Evolutionary conservation across 2,329 filamentous ascomycete species (phyloP), one percentile per base, ranked within the genome.

Genomic region (Uncinocarpus reesii): DNA sequence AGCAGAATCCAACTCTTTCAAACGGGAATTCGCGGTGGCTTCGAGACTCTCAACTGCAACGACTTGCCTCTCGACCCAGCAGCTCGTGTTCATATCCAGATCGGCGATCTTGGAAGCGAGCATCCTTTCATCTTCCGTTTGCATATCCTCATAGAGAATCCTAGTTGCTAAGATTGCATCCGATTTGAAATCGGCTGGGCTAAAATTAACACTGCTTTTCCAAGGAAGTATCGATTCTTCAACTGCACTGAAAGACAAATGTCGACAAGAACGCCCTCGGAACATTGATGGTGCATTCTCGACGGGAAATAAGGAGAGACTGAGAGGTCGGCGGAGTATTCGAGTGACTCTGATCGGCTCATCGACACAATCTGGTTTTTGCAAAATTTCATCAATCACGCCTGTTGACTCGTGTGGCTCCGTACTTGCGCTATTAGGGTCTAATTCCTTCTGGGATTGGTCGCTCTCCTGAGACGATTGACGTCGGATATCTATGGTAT

Each of bases 1-100:
- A 2, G 87, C 66, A 0, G 69, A 65, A 46, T 84, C 77, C 2
- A 92, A 68, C 28, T 81, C 76, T 15, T 82, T 74, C 47, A 80
- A 75, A 53, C 87, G 81, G 15, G 71, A 69, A 24, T 76, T 75
- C 44, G 82, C 80, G 35, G 74, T 70, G 10, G 75, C 69, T 50
- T 88, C 80, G 6, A 93, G 71, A 79, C 78, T 55, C 26, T 72
- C 67, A 11, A 73, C 68, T 2, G 65, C 60, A 20, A 58, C 56
- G 20, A 73, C 66, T 46, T 70, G 65, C 18, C 59, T 57, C 51
- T 69, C 65, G 8, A 70, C 68, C 66, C 68, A 73, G 4, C 64
- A 64, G 26, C 66, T 62, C 4, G 66, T 67, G 23, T 54, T 55
- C 36, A 62, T 56, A 37, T 62, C 62, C 21, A 73, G 51, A 13